Evolutionary conservation across 805 yeast species (phyloP).

Genomic region (Saccharomyces paradoxus): DNA sequence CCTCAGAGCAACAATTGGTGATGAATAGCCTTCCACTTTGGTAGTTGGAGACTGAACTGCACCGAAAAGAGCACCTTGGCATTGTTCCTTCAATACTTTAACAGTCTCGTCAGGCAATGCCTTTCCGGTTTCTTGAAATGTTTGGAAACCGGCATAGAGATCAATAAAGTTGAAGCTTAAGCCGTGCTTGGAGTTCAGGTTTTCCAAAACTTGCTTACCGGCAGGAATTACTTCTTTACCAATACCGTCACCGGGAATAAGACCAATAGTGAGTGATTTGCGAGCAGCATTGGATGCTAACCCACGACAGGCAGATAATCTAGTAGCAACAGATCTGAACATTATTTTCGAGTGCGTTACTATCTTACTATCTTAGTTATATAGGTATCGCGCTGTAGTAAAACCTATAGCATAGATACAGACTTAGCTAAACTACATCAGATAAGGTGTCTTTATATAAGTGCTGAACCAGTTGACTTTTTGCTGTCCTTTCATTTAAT

Average conservation of each 20-base stretch:
- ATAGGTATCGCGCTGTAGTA: neutral
- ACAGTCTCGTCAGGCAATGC: conserved; percentile 94
- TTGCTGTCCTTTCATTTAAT: neutral
- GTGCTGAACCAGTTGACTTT: neutral
- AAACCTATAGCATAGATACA: neutral
- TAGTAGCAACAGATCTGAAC: conserved; percentile 25
- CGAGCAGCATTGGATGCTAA: conserved; percentile 32
- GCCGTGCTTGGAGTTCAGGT: conserved; percentile 66
- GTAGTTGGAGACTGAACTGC: conserved; percentile 93
- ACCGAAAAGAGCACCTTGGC: conserved; percentile 97
- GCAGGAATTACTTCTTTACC: conserved; percentile 98
- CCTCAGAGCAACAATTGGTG: conserved; percentile 97
- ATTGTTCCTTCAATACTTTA: conserved; percentile 59
- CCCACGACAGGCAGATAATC: conserved; percentile 26
- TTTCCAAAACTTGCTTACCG: conserved; percentile 79
- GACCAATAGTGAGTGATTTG: conserved; percentile 48
- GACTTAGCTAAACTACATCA: neutral
- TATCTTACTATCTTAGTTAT: neutral
- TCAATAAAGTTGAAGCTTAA: conserved; percentile 79
- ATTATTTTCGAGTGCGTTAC: conserved; percentile 6
- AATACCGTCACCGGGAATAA: conserved; percentile 97
- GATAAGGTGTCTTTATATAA: neutral
- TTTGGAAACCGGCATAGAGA: conserved; percentile 89
- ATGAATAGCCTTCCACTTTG: conserved; percentile 92
- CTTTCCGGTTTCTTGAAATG: conserved; percentile 87